Evolutionary conservation across 345 rosid genomes (phyloP).

Genomic region (Triadica sebifera): DNA sequence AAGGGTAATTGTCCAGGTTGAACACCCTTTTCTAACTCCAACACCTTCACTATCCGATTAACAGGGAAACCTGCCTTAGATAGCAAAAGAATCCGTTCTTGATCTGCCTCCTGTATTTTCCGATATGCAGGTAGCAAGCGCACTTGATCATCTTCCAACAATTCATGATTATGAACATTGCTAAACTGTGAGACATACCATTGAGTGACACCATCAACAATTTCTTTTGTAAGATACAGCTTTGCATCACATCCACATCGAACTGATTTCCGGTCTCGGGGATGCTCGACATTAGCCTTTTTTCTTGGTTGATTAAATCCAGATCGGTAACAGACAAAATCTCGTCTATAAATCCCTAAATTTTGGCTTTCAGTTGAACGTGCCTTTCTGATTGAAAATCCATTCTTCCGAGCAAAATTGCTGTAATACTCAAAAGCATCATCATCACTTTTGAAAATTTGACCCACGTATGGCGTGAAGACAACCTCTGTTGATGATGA

Average conservation of each 20-base stretch:
- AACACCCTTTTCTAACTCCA: slow-evolving; percentile 87
- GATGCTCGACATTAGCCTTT: slow-evolving; percentile 87
- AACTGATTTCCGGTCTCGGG: slow-evolving; percentile 86
- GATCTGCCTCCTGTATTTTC: slow-evolving; percentile 84
- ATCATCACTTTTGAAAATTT: slow-evolving; percentile 69
- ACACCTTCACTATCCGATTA: slow-evolving; percentile 75
- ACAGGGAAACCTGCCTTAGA: slow-evolving; percentile 95
- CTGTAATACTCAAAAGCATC: slow-evolving; percentile 87
- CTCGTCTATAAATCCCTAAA: slow-evolving; percentile 80
- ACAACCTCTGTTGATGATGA: slow-evolving; percentile 44
- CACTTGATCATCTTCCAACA: slow-evolving; percentile 91
- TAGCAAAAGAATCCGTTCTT: slow-evolving; percentile 77
- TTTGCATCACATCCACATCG: slow-evolving; percentile 96
- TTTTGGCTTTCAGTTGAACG: slow-evolving; percentile 86
- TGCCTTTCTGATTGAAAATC: slow-evolving; percentile 88
- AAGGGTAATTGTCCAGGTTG: slow-evolving; percentile 83
- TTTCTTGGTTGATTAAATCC: slow-evolving; percentile 92
- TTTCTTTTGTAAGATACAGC: slow-evolving; percentile 74
- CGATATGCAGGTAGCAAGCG: slow-evolving; percentile 90
- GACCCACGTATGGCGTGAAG: slow-evolving; percentile 83
- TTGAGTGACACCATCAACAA: slow-evolving; percentile 55
- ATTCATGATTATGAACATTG: slow-evolving; percentile 91
- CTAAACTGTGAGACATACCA: slow-evolving; percentile 95
- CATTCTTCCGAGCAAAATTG: slow-evolving; percentile 76
- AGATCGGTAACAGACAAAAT: slow-evolving; percentile 93